phyloP scores from a whole-genome alignment of 768 basidiomycete genomes.

The Lactifluus piperatus region DNA sequence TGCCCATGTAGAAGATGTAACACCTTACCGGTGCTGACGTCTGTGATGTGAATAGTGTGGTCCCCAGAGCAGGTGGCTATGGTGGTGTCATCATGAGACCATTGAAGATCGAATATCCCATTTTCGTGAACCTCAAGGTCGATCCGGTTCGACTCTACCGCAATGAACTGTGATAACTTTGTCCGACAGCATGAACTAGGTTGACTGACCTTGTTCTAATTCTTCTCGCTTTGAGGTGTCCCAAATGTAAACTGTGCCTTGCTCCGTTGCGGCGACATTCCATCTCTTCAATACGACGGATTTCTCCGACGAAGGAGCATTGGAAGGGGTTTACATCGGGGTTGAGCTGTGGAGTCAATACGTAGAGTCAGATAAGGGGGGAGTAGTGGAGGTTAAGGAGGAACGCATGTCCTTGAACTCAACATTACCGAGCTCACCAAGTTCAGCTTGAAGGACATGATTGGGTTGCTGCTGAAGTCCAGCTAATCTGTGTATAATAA shows the following conservation, averaged over 20 bases:
- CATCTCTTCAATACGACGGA: no score
- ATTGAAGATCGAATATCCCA: conserved; percentile 68
- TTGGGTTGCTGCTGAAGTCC: no score
- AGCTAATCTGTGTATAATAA: no score
- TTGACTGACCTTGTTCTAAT: conserved; percentile 55
- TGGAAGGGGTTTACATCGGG: no score
- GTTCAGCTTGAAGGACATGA: no score
- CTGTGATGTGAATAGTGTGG: conserved; percentile 48
- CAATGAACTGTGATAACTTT: not conserved
- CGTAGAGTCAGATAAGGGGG: no score
- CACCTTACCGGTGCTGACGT: conserved; percentile 33
- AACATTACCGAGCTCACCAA: no score
- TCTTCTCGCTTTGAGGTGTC: conserved; percentile 51
- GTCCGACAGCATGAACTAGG: not conserved
- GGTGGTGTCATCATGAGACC: conserved; percentile 50
- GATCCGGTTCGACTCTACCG: conserved; percentile 45
- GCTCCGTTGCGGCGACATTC: conserved; percentile 70
- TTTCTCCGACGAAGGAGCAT: no score
- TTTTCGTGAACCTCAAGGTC: conserved; percentile 53
- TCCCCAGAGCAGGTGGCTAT: conserved; percentile 71
- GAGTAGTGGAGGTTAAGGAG: no score
- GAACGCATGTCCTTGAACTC: no score
- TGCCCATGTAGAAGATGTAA: conserved; percentile 46
- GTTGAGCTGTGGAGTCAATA: no score
- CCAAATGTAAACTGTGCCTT: conserved; percentile 59